Base-by-base conservation (phyloP, 2,329 filamentous ascomycete genomes). In the Mollisiaceae sp. region DNA sequence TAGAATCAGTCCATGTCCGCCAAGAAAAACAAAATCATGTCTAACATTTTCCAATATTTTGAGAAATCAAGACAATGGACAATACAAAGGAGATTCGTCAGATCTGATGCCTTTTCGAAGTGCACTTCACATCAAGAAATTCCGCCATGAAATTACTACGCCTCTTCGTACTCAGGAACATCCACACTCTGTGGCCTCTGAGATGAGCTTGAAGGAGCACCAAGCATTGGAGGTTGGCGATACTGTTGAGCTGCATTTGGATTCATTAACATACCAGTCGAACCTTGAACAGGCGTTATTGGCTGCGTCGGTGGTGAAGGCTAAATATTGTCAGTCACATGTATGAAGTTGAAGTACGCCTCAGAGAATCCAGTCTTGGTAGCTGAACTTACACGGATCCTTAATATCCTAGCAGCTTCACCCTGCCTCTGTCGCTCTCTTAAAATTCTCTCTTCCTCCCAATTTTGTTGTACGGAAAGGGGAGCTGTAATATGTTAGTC, bases 1-100 rank as follows among this genome's bases (percentile, higher is more conserved):
- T 56, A 32, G 62, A 69, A 76, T 76, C 74, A 76, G 75, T 73
- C 71, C 69, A 60, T 9, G 50, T 69, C 69, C 68, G 62, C 62
- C 65, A 60, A 66, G 50, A 59, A 45, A 63, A 59, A 27, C n/a
- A 4, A 18, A 41, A 41, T 27, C 32, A 38, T 35, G 27, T 18
- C 35, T 38, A 22, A 12, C 32, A 12, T 54, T n/a, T 54, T 18
- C 27, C 38, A 41, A 54, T 54, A 3, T 54, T 54, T 35, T 27
- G 12, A 54, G 8, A 54, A 35, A 12, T 14, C 14, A 27, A 18
- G 39, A 38, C 11, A 36, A 36, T 20, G 18, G 8, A 8, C 32
- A 38, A 38, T n/a, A 57, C 24, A 55, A 55, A 57, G 20, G 55
- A 41, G 20, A 57, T 39, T 57, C 55, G 55, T 57, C 8, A 57